A percentile compares a stretch with the other conserved stretches of the same genome.
phyloP scores from a whole-genome alignment of 345 rosid species.

The Arabis alpina region DNA sequence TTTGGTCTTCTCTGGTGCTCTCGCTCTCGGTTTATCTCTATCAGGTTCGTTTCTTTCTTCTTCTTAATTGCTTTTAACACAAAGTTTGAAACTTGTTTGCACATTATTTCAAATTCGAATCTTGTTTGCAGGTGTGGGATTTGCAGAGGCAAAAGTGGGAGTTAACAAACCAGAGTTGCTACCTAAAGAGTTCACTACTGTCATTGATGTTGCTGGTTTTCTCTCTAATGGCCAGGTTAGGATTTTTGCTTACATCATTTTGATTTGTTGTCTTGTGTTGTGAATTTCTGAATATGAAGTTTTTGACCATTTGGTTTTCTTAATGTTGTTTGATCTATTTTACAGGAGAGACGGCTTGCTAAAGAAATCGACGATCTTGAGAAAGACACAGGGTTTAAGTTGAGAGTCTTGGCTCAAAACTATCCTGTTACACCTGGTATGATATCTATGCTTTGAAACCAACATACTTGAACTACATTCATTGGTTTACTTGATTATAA shows the following conservation, averaged over 20 bases:
- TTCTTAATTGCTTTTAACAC: too few relatives aligned
- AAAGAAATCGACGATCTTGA: slow-evolving; percentile 72
- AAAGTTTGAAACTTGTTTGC: slow-evolving; percentile 7
- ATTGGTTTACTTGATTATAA: slow-evolving; percentile 2
- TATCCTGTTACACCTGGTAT: slow-evolving; percentile 93
- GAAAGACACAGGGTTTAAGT: slow-evolving; percentile 84
- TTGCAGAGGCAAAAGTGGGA: slow-evolving; percentile 78
- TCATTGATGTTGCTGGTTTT: slow-evolving; percentile 88
- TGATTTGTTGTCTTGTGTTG: neutral
- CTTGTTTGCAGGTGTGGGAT: slow-evolving; percentile 50
- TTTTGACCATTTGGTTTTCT: neutral
- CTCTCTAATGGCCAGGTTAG: slow-evolving; percentile 92
- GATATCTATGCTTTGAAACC: slow-evolving; percentile 3
- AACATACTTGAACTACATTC: neutral
- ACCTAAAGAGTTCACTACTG: slow-evolving; percentile 77
- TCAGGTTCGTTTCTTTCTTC: slow-evolving; percentile 48
- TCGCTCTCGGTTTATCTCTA: slow-evolving; percentile 62
- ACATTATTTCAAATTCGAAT: neutral
- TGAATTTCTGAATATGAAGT: neutral
- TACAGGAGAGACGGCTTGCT: slow-evolving; percentile 77
- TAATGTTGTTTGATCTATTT: neutral
- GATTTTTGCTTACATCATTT: neutral
- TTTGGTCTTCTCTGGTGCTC: slow-evolving; percentile 65
- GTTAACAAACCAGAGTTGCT: slow-evolving; percentile 95
- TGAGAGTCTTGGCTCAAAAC: slow-evolving; percentile 89